phyloP scores from a whole-genome alignment of 345 rosid genomes.

The Clarkia xantiana region DNA sequence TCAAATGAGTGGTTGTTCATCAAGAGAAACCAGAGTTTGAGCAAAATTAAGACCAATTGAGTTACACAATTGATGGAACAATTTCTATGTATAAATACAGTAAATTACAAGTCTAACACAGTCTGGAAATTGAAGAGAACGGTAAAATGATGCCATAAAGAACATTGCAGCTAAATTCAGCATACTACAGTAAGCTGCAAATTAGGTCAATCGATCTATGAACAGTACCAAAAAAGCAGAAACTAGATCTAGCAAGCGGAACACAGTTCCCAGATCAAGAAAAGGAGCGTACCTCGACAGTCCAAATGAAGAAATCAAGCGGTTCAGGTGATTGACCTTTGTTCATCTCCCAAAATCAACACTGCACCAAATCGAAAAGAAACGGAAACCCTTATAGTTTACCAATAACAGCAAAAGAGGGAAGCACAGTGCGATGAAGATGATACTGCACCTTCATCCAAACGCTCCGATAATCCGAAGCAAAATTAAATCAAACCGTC shows the following conservation, averaged over 20 bases:
- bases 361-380: conserved; percentile 4
- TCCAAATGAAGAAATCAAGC: conserved; percentile 99
- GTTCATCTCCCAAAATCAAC: conserved; percentile 33
- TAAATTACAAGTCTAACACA: too few relatives aligned
- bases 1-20: too few relatives aligned
- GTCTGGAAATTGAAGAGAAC: too few relatives aligned
- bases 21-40: too few relatives aligned
- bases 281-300: conserved; percentile 56
- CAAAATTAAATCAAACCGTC: too few relatives aligned
- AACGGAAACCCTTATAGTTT: not conserved
- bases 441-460: too few relatives aligned
- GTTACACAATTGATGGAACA: too few relatives aligned
- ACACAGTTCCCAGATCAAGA: conserved; percentile 2
- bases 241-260: not conserved
- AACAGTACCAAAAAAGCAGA: not conserved
- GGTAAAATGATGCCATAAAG: too few relatives aligned
- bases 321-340: conserved; percentile 81
- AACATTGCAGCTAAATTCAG: not conserved
- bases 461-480: too few relatives aligned
- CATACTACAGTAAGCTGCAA: not conserved
- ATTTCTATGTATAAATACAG: too few relatives aligned
- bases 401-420: not conserved
- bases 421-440: too few relatives aligned
- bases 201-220: not conserved
- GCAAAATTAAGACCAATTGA: too few relatives aligned